phyloP scores from a whole-genome alignment of 1,284 basidiomycete genomes.

The Exobasidium cylindrosporum region DNA sequence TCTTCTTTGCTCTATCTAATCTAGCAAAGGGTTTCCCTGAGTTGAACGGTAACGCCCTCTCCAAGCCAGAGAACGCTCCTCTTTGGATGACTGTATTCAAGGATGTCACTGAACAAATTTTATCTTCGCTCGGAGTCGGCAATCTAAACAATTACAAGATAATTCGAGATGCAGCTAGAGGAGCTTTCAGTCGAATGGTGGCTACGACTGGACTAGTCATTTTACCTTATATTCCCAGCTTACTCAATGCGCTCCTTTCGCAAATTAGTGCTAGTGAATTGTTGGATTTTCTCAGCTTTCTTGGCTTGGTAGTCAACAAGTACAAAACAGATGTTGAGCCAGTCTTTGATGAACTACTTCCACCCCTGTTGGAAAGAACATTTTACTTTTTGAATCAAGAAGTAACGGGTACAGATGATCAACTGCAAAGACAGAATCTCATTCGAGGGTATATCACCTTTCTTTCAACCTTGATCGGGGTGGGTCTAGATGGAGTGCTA shows the following conservation, averaged over 20 bases:
- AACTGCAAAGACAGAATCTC: conserved; percentile 75
- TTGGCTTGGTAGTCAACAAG: conserved; percentile 83
- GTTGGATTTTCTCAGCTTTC: conserved; percentile 92
- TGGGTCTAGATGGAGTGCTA: conserved; percentile 78
- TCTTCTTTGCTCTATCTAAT: conserved; percentile 89
- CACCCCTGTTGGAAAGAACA: conserved; percentile 80
- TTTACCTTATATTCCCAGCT: conserved; percentile 68
- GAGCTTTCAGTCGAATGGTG: conserved; percentile 82
- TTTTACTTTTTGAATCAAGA: conserved; percentile 77
- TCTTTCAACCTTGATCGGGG: conserved; percentile 75
- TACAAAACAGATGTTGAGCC: conserved; percentile 80
- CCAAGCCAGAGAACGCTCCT: conserved; percentile 67
- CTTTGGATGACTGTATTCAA: conserved; percentile 67
- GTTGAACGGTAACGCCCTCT: conserved; percentile 56
- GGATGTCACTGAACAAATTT: conserved; percentile 81
- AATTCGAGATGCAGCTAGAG: conserved; percentile 84
- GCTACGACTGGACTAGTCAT: conserved; percentile 81
- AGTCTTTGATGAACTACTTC: conserved; percentile 85
- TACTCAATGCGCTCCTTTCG: conserved; percentile 83
- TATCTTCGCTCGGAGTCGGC: conserved; percentile 74
- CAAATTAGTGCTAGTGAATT: conserved; percentile 90
- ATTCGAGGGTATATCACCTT: conserved; percentile 85
- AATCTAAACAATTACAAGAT: conserved; percentile 78
- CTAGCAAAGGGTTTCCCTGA: conserved; percentile 93
- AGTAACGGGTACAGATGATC: conserved; percentile 85